Conservation (phyloP, 371 early-diverging fungal species). For the Apophysomyces ossiformis region DNA sequence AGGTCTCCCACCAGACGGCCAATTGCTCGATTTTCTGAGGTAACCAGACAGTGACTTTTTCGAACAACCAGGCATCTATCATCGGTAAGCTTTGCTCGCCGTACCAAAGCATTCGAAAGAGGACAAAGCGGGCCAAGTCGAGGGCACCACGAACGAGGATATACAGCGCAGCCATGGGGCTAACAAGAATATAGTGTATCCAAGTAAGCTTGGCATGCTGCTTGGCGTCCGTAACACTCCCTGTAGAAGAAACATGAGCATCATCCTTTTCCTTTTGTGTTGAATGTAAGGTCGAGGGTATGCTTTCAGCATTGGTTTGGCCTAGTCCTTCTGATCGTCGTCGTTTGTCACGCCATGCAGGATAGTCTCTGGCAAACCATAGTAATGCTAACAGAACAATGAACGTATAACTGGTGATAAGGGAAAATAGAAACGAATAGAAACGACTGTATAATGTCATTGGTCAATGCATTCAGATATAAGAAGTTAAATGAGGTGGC, state of each 20-base stretch:
- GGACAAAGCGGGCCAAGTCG: conserved; percentile 22
- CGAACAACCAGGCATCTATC: conserved; percentile 46
- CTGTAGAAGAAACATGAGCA: neutral
- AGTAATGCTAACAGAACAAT: conserved; percentile 12
- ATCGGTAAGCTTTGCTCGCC: conserved; percentile 32
- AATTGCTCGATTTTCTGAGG: conserved; percentile 21
- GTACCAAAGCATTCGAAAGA: conserved; percentile 30
- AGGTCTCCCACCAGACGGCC: conserved; percentile 31
- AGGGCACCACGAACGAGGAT: conserved; percentile 24
- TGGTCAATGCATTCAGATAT: too few relatives aligned
- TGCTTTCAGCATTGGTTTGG: too few relatives aligned
- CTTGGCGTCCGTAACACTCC: neutral
- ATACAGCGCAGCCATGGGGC: conserved; percentile 41
- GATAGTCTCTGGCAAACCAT: conserved; percentile 19
- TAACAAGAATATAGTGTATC: conserved; percentile 35
- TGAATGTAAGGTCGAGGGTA: neutral
- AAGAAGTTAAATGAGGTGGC: too few relatives aligned
- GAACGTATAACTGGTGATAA: too few relatives aligned
- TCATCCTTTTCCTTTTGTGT: neutral
- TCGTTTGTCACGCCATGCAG: conserved; percentile 19
- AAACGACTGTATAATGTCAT: too few relatives aligned
- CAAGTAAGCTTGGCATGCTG: conserved; percentile 18
- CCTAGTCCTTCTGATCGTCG: neutral
- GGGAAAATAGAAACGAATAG: too few relatives aligned
- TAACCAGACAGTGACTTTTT: conserved; percentile 32